Percentiles rank a stretch among this genome's conserved stretches.
Conservation (phyloP, 1,284 basidiomycete species). For the Peniophora sp. region DNA sequence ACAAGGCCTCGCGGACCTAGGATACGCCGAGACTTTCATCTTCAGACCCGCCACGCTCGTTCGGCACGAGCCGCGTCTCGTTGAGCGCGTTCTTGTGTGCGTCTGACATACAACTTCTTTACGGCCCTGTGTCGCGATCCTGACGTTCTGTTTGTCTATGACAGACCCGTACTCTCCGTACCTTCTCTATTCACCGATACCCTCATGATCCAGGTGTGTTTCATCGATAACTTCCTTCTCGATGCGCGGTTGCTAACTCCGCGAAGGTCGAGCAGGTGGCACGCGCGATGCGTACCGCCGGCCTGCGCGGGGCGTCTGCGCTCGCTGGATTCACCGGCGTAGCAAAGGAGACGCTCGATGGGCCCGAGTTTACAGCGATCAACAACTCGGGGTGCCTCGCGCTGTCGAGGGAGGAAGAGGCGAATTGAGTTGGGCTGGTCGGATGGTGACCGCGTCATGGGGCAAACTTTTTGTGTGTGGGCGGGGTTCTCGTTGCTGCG, state of each 20-base stretch:
- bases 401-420: constrained; percentile 26
- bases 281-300: constrained; percentile 33
- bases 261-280: constrained; percentile 34
- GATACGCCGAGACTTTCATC: constrained; percentile 61
- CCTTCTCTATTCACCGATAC: constrained; percentile 29
- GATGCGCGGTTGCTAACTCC: background rate
- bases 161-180: constrained; percentile 29
- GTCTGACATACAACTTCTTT: constrained; percentile 13
- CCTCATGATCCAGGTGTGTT: constrained; percentile 37
- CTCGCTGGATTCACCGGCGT: constrained; percentile 31
- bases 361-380: constrained; percentile 34
- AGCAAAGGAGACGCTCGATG: constrained; percentile 22
- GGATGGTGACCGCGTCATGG: too few relatives aligned
- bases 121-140: background rate
- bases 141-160: background rate
- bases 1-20: constrained; percentile 51
- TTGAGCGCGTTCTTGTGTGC: constrained; percentile 35
- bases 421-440: too few relatives aligned
- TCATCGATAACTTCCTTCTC: constrained; percentile 4
- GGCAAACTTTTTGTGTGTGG: too few relatives aligned
- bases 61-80: constrained; percentile 29
- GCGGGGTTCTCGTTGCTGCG: too few relatives aligned
- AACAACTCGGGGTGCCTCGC: constrained; percentile 34
- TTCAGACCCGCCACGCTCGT: constrained; percentile 54
- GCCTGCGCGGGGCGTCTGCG: constrained; percentile 31